These are phyloP conservation scores for Zygotorulaspora danielsina DNA, from an alignment of 805 yeast species.

Conservation along the genomic window DNA sequence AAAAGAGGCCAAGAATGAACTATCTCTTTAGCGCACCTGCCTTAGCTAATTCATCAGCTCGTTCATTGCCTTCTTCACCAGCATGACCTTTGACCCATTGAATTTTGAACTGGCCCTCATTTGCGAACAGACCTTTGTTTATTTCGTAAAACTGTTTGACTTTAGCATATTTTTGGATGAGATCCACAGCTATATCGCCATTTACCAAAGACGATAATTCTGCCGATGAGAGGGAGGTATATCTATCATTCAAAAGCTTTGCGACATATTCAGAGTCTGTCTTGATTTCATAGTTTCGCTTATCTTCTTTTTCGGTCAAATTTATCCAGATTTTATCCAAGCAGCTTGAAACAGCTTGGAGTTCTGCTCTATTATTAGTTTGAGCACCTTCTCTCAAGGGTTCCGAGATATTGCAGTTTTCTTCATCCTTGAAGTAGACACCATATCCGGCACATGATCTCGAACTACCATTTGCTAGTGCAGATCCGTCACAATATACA, in stretches of 20 bases:
- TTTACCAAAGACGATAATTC: slow-evolving; percentile 25
- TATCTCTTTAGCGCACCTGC: slow-evolving; percentile 45
- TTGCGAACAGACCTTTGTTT: slow-evolving; percentile 25
- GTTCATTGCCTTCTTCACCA: slow-evolving; percentile 66
- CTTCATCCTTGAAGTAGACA: slow-evolving; percentile 60
- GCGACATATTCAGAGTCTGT: slow-evolving; percentile 72
- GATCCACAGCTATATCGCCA: slow-evolving; percentile 31
- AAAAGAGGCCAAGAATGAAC: too few relatives aligned
- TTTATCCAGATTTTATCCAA: slow-evolving; percentile 39
- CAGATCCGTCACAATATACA: slow-evolving; percentile 78
- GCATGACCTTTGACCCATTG: slow-evolving; percentile 70
- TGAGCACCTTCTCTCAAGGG: slow-evolving; percentile 48
- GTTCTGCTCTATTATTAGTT: slow-evolving; percentile 81
- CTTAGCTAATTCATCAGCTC: slow-evolving; percentile 72
- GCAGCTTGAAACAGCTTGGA: slow-evolving; percentile 61
- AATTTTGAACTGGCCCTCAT: slow-evolving; percentile 42
- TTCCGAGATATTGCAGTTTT: slow-evolving; percentile 45
- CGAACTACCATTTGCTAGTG: slow-evolving; percentile 51
- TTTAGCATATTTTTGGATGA: slow-evolving; percentile 40
- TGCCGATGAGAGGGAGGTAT: slow-evolving; percentile 48
- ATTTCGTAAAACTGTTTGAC: slow-evolving; percentile 39
- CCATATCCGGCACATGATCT: slow-evolving; percentile 58
- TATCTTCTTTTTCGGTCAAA: slow-evolving; percentile 17
- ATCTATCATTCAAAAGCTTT: slow-evolving; percentile 56
- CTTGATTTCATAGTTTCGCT: slow-evolving; percentile 40